Evolutionary conservation across 1,139 yeast species (phyloP).

Genomic region (Kurtzmaniella quercitrusa): DNA sequence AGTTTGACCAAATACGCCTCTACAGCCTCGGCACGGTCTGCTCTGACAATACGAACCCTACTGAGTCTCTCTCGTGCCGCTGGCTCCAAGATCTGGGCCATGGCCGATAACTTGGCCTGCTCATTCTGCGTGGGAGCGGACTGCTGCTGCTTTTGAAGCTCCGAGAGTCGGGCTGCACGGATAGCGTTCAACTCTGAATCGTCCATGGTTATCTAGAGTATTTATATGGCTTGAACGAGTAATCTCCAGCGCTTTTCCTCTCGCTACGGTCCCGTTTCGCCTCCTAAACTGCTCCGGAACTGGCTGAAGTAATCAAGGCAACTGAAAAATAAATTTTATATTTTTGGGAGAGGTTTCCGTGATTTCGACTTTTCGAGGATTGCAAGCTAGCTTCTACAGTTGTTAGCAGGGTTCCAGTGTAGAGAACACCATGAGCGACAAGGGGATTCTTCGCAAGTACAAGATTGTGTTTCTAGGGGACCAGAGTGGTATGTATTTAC

Average conservation of each 20-base stretch:
- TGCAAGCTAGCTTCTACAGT: too few species aligned
- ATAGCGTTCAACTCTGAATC: constrained; percentile 86
- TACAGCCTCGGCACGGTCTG: constrained; percentile 88
- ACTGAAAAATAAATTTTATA: neutral
- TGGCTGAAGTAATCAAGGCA: too few species aligned
- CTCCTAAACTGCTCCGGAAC: neutral
- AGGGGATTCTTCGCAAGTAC: constrained; percentile 55
- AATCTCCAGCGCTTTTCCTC: neutral
- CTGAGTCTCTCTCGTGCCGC: constrained; percentile 85
- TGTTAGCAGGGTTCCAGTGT: too few species aligned
- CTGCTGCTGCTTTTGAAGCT: constrained; percentile 52
- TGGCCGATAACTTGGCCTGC: constrained; percentile 35
- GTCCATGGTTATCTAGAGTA: constrained; percentile 36
- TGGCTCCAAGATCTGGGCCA: constrained; percentile 72
- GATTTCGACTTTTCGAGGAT: neutral
- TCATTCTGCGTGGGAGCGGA: constrained; percentile 18
- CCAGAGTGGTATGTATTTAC: constrained; percentile 71
- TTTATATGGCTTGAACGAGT: neutral
- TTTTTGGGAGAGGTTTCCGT: neutral
- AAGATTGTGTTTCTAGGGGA: constrained; percentile 97
- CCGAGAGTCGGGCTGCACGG: constrained; percentile 81
- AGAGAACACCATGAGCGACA: constrained; percentile 8
- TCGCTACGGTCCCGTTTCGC: neutral
- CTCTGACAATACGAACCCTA: constrained; percentile 82
- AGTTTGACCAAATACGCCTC: constrained; percentile 73